Evolutionary conservation across 23 red algal genomes (phyloP).

Genomic region (Rhodosorus marinus): DNA sequence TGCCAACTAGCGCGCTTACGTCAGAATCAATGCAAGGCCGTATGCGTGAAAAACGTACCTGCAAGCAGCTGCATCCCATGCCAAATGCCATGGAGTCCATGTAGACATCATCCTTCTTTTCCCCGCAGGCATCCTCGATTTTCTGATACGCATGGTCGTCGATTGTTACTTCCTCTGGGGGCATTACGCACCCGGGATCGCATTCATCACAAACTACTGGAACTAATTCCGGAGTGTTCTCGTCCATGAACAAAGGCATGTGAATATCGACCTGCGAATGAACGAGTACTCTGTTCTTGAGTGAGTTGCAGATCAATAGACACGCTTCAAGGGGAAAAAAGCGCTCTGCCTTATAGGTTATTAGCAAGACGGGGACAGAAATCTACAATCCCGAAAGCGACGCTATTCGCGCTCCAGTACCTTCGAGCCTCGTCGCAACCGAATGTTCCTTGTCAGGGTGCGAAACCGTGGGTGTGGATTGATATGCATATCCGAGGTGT

Average conservation of each 20-base stretch:
- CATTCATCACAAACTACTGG: conserved; percentile 12
- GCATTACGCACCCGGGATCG: neutral
- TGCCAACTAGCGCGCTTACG: no score
- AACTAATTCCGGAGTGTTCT: conserved; percentile 19
- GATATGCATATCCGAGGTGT: conserved; percentile 68
- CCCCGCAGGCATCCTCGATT: conserved; percentile 8
- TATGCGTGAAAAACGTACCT: no score
- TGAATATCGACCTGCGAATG: conserved; percentile 76
- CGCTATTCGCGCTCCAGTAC: no score
- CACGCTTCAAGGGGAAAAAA: no score
- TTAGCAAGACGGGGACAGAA: no score
- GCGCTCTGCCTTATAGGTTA: no score
- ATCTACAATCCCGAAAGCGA: no score
- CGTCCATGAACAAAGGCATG: conserved; percentile 66
- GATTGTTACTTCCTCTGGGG: neutral
- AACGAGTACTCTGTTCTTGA: no score
- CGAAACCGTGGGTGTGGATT: conserved; percentile 94
- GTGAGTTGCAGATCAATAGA: no score
- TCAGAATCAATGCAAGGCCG: no score
- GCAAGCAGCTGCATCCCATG: conserved; percentile 84
- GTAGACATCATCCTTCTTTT: conserved; percentile 28
- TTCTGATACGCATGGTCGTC: conserved; percentile 5
- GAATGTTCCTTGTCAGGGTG: conserved; percentile 90
- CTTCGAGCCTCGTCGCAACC: conserved; percentile 50
- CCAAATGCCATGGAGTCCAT: conserved; percentile 97